Evolutionary conservation across 495 filamentous ascomycete species (phyloP).

Genomic region (Immersiella caudata): DNA sequence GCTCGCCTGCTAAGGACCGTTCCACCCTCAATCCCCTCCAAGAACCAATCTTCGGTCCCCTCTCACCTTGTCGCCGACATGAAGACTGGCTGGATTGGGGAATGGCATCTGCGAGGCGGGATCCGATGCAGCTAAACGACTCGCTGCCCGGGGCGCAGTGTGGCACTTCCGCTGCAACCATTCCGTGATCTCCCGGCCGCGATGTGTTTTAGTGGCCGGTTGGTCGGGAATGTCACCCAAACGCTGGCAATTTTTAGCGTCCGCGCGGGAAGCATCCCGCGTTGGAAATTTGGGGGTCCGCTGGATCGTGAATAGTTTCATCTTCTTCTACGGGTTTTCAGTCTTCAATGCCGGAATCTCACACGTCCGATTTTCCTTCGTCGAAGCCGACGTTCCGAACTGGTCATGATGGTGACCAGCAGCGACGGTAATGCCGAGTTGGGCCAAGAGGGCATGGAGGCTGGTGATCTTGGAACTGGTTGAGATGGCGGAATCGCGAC

Average conservation of each 20-base stretch:
- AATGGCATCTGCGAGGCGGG: slow-evolving; percentile 6
- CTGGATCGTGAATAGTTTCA: no score
- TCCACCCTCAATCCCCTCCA: background rate
- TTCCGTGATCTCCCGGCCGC: slow-evolving; percentile 2
- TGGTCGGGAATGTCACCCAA: background rate
- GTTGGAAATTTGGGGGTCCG: no score
- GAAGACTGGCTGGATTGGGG: slow-evolving; percentile 3
- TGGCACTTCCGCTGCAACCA: slow-evolving; percentile 13
- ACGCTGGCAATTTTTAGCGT: background rate
- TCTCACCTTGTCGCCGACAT: background rate
- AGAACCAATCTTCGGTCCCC: background rate
- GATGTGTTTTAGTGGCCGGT: background rate
- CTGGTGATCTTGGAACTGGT: no score
- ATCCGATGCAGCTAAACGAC: background rate
- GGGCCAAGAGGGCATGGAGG: no score
- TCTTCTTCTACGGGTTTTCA: no score
- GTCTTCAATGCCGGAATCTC: no score
- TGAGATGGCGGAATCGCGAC: no score
- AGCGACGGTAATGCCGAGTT: no score
- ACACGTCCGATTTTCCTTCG: no score
- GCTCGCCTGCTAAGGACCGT: background rate
- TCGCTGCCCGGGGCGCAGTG: slow-evolving; percentile 2
- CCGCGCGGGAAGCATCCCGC: background rate
- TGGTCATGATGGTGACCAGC: no score
- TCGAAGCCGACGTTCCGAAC: no score